Evolutionary conservation across 345 rosid genomes (phyloP).

Genomic region (Boechera retrofracta): DNA sequence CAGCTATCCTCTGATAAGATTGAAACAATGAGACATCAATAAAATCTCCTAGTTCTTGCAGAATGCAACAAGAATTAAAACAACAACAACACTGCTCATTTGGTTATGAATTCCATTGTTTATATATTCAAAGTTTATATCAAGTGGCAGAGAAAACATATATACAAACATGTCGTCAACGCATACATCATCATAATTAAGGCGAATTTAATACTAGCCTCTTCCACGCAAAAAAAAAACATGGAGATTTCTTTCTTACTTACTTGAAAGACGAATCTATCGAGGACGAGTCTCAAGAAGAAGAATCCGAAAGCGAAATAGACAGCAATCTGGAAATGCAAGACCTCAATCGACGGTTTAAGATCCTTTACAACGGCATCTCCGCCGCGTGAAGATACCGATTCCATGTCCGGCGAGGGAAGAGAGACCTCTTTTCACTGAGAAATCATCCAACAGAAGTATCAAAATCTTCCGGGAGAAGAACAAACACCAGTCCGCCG

Average conservation of each 20-base stretch:
- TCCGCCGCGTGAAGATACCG: constrained; percentile 47
- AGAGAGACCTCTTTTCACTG: constrained; percentile 22
- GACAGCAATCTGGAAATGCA: constrained; percentile 62
- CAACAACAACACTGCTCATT: background rate
- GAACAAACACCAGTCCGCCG: background rate
- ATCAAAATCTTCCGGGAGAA: background rate
- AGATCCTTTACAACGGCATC: constrained; percentile 21
- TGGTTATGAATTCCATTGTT: no score
- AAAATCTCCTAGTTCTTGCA: constrained; percentile 2
- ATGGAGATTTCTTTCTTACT: constrained; percentile 21
- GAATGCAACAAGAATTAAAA: background rate
- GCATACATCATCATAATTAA: constrained; percentile 13
- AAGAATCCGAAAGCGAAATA: constrained; percentile 71
- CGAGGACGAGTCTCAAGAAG: constrained; percentile 65
- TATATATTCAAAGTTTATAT: background rate
- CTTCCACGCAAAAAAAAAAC: no score
- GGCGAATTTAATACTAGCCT: background rate
- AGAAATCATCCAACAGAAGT: constrained; percentile 30
- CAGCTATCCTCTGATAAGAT: constrained; percentile 62
- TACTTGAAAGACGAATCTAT: constrained; percentile 85
- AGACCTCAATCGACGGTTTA: constrained; percentile 45
- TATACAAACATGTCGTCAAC: constrained; percentile 1
- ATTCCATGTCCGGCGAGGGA: constrained; percentile 56
- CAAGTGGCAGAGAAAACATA: background rate
- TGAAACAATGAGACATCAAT: constrained; percentile 4